These are phyloP conservation scores for Talaromyces nanjingensis DNA, from an alignment of 495 filamentous ascomycete species.

Conservation along the genomic window DNA sequence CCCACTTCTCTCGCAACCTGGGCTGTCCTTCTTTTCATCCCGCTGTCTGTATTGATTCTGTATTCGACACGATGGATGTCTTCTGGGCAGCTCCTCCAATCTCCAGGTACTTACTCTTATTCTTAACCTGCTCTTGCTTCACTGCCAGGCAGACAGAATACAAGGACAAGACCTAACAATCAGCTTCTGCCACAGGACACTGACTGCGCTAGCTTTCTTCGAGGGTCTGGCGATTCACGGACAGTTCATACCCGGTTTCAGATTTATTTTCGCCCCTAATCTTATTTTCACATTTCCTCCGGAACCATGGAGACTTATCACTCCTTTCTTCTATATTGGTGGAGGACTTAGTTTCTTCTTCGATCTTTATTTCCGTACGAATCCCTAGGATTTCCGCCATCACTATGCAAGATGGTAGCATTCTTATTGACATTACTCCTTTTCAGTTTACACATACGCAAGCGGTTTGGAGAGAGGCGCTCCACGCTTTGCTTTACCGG, in stretches of 20 bases:
- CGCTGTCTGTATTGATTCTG: background rate
- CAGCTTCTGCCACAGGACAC: slow-evolving; percentile 47
- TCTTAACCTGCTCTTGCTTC: background rate
- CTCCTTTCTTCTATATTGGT: slow-evolving; percentile 66
- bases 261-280: slow-evolving; percentile 51
- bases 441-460: slow-evolving; percentile 58
- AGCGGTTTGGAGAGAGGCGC: slow-evolving; percentile 55
- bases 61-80: slow-evolving; percentile 42
- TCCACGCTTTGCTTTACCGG: slow-evolving; percentile 53
- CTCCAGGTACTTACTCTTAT: slow-evolving; percentile 45
- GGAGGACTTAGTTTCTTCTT: slow-evolving; percentile 58
- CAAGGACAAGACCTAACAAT: slow-evolving; percentile 29
- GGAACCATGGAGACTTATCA: slow-evolving; percentile 60
- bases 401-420: background rate
- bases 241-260: slow-evolving; percentile 44
- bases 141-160: background rate
- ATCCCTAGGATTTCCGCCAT: background rate
- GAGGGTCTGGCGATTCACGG: slow-evolving; percentile 56
- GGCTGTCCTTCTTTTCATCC: background rate
- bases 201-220: slow-evolving; percentile 60
- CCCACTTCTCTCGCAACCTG: background rate
- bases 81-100: slow-evolving; percentile 69
- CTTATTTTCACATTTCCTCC: slow-evolving; percentile 58
- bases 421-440: slow-evolving; percentile 13
- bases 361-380: slow-evolving; percentile 76